These are phyloP conservation scores for Diaporthe longicolla DNA, from an alignment of 2,329 filamentous ascomycete species.

Conservation along the genomic window DNA sequence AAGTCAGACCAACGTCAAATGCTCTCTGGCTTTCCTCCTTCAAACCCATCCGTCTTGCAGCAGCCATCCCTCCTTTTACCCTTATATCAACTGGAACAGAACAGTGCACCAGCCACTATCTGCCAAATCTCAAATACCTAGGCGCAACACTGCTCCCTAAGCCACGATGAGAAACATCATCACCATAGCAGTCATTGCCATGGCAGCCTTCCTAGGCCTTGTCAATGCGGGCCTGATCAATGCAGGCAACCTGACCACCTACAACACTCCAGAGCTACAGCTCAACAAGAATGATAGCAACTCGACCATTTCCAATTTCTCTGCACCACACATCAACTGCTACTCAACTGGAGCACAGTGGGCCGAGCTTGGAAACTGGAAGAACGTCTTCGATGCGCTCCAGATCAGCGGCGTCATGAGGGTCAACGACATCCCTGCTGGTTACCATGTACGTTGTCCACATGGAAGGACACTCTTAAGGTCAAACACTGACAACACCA, in stretches of 20 bases:
- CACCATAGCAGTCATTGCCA: not conserved
- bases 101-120: not conserved
- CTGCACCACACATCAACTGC: not conserved
- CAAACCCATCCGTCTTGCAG: not conserved
- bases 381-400: not conserved
- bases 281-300: not conserved
- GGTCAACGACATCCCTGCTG: not conserved
- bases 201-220: not conserved
- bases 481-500: not conserved
- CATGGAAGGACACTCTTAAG: not conserved
- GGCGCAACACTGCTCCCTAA: not conserved
- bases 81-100: not conserved
- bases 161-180: not conserved
- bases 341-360: not conserved
- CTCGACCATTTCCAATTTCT: not conserved
- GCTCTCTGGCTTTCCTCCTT: not conserved
- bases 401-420: constrained; percentile 3
- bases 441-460: not conserved
- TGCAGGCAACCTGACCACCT: not conserved
- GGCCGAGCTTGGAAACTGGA: not conserved
- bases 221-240: not conserved
- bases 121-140: not conserved
- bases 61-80: not conserved
- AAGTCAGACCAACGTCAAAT: not conserved
- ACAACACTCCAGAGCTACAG: no score